Base-by-base conservation (phyloP, 1,284 basidiomycete genomes). In the Limonomyces culmigenus region DNA sequence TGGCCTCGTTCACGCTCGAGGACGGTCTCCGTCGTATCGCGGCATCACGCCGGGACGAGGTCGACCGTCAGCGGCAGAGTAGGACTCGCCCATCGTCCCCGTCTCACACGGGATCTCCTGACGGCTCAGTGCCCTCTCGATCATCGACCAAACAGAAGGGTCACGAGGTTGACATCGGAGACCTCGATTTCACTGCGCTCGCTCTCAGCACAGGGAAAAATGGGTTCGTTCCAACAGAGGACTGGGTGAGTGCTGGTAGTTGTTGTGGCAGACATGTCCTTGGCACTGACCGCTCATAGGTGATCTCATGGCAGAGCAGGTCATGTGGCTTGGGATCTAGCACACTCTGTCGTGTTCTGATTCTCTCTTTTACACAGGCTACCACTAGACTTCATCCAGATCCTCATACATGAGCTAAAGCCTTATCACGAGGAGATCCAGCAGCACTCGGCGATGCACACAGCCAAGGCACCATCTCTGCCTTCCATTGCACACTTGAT, bases 211-310 rank as follows among this genome's bases (percentile, higher is more conserved):
- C 88, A 15, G 86, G 86, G 15, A 65, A 81, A 41, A 89, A 86
- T 50, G 86, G 87, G 1, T 96, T 93, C 54, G 65, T 89, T 3
- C 88, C 91, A 5, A 92, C 87, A 2, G 85, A 93, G 51, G 86
- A 87, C 69, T 96, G 91, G 88, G 87, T 87, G 40, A 52, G 74
- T 59, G 42, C 50, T 31, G 15, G 17, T 11, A 10, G 15, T 31
- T 37, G 18, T n/a, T n/a, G n/a, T n/a, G n/a, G n/a, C n/a, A n/a
- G n/a, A n/a, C 25, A 13, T 35, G 18, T 14, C 17, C 23, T 10
- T 16, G 14, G 16, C 32, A 8, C 19, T 17, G 18, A 14, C n/a
- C 16, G 15, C 14, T 19, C 5, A 19, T n/a, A 14, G 21, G 13
- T 31, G 1, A 36, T 23, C 18, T 35, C 33, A 37, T 15, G 27